phyloP scores from a whole-genome alignment of 78 protist genomes.

The Chrysochromulina tobinii region DNA sequence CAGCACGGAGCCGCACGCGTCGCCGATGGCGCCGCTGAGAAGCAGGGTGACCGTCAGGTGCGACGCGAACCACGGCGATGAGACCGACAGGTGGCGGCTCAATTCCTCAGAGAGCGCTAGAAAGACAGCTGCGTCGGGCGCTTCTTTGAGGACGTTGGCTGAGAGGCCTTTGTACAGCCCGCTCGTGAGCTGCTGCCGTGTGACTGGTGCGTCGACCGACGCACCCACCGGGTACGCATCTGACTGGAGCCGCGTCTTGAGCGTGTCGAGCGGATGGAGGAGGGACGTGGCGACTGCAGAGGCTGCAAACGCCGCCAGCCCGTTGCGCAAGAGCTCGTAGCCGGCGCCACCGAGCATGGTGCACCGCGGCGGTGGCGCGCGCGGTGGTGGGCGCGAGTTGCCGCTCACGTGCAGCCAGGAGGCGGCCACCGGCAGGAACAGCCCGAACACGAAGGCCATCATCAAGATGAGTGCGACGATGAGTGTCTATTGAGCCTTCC shows the following conservation, averaged over 20 bases:
- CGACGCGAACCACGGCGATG: not conserved
- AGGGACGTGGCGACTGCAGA: not conserved
- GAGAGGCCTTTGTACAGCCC: not conserved
- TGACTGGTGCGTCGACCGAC: not conserved
- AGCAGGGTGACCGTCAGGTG: not conserved
- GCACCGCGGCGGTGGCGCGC: too few relatives aligned
- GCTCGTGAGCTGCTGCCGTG: not conserved
- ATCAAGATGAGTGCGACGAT: too few relatives aligned
- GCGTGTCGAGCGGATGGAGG: conserved; percentile 5
- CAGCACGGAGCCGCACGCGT: not conserved
- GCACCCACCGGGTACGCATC: not conserved
- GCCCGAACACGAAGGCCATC: too few relatives aligned
- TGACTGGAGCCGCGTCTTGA: conserved; percentile 5
- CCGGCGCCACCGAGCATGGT: too few relatives aligned
- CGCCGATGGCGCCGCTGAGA: not conserved
- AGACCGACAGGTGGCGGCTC: not conserved
- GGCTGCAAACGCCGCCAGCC: not conserved
- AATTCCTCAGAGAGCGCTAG: not conserved
- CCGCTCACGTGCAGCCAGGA: too few relatives aligned
- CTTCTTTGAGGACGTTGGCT: not conserved
- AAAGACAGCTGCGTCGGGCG: not conserved
- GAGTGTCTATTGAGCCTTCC: too few relatives aligned
- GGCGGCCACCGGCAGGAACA: too few relatives aligned
- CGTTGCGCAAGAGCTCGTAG: not conserved
- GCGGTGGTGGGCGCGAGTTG: too few relatives aligned